Evolutionary conservation across 306 rosid genomes (phyloP), one percentile per base, ranked within the genome.

Genomic region (Corylus heterophylla): DNA sequence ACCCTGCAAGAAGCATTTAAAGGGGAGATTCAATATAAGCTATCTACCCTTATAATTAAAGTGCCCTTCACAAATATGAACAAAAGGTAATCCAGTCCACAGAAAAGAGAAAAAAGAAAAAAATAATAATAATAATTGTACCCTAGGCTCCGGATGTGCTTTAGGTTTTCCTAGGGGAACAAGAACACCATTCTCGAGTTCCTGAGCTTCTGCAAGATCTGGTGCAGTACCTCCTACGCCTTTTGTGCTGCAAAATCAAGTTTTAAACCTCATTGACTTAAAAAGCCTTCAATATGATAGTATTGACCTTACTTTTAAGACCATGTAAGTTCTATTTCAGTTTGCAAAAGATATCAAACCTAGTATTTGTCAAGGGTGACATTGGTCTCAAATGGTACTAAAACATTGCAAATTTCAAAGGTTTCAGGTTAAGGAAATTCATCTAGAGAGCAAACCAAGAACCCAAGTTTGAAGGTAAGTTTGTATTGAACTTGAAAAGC

Each of bases 161-260:
- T 83, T 86, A 13, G 93, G 94, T 80, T 87, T 93, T 74, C 97
- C 97, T 2, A 87, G 79, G 54, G 97, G 98, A 78, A 95, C 92
- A 51, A 88, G 31, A 35, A 91, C 87, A 39, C 96, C 98, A 12
- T 89, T 94, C 17, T 93, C 91, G 2, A 91, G 88, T 54, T 73
- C 51, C 79, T 68, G 81, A 18, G 96, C 93, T 83, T 91, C 81
- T 3, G 96, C 87, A 78, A 75, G 74, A 88, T 95, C 88, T 2
- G 96, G 98, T 50, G 89, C 96, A 58, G 94, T 90, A 81, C 73
- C 84, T 75, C 99, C 98, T 61, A 91, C 89, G 74, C 97, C 99
- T 81, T 91, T 90, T 17, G 99, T 91, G 86, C 97, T 95, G 96
- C 81, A 82, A 81, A 9, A 74, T 54, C 54, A 83, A 75, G 84